These are phyloP conservation scores for Peniophora sp. DNA, from an alignment of 1,284 basidiomycete genomes.

Conservation along the genomic window DNA sequence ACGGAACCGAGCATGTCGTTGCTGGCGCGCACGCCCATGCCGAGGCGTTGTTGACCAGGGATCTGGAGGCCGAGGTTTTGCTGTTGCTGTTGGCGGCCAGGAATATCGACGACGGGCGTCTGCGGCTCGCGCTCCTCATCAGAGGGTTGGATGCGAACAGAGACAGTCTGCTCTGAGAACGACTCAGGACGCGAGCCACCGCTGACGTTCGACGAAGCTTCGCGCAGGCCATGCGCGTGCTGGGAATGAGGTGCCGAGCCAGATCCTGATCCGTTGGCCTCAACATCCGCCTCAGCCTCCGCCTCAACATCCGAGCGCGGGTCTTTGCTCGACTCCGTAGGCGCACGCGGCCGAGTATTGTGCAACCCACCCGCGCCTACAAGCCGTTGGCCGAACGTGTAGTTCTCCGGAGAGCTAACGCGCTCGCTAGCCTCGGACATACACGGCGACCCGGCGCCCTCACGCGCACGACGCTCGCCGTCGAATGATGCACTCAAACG, in stretches of 20 bases:
- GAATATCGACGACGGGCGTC: conserved; percentile 17
- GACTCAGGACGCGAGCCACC: not conserved
- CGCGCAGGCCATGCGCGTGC: conserved; percentile 5
- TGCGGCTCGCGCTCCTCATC: conserved; percentile 9
- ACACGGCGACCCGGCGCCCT: conserved; percentile 20
- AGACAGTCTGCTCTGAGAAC: conserved; percentile 1
- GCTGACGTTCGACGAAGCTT: conserved; percentile 5
- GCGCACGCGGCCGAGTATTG: not conserved
- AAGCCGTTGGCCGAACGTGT: conserved; percentile 60
- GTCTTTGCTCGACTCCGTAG: conserved; percentile 1
- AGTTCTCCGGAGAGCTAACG: conserved; percentile 50
- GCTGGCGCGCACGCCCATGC: conserved; percentile 21
- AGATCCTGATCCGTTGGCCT: conserved; percentile 20
- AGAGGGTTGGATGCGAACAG: conserved; percentile 6
- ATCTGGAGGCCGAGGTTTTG: not conserved
- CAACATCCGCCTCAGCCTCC: no score
- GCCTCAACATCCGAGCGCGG: conserved; percentile 8
- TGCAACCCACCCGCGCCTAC: conserved; percentile 10
- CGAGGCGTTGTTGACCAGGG: conserved; percentile 5
- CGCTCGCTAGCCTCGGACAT: conserved; percentile 32
- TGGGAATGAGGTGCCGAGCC: conserved; percentile 13
- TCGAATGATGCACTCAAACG: no score
- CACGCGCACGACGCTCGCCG: not conserved
- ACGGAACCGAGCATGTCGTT: conserved; percentile 60
- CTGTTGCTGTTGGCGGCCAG: conserved; percentile 8